Evolutionary conservation across 805 yeast species (phyloP).

Genomic region (Pichia pseudocactophila): DNA sequence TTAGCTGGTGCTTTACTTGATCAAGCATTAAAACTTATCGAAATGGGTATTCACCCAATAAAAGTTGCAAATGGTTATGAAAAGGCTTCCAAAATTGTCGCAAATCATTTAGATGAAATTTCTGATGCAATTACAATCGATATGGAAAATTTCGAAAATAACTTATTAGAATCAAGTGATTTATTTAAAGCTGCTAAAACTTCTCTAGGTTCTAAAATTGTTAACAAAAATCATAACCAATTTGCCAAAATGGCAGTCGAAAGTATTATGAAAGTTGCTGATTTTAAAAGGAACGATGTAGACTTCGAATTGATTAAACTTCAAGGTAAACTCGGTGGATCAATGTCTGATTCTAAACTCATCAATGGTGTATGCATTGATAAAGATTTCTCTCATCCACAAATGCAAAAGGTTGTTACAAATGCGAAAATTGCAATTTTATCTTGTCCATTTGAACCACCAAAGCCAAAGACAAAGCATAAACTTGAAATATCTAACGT

Average conservation of each 20-base stretch:
- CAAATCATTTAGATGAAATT: conserved; percentile 59
- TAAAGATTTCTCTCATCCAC: conserved; percentile 97
- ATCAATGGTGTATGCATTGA: conserved; percentile 90
- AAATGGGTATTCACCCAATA: conserved; percentile 95
- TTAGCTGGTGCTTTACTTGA: conserved; percentile 90
- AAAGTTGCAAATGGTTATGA: conserved; percentile 96
- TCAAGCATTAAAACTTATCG: conserved; percentile 89
- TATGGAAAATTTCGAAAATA: conserved; percentile 23
- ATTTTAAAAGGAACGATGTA: conserved; percentile 85
- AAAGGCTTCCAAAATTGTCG: conserved; percentile 90
- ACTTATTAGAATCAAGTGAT: conserved; percentile 35
- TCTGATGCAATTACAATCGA: conserved; percentile 33
- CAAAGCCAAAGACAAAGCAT: conserved; percentile 98
- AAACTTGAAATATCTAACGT: conserved; percentile 89
- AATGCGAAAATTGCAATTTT: conserved; percentile 88
- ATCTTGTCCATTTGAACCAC: conserved; percentile 99
- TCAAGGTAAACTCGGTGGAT: conserved; percentile 93
- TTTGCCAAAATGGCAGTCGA: conserved; percentile 97
- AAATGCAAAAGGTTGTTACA: conserved; percentile 77
- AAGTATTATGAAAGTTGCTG: conserved; percentile 87
- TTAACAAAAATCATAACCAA: conserved; percentile 84
- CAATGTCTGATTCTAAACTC: conserved; percentile 74
- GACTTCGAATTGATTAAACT: conserved; percentile 94
- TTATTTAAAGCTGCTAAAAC: conserved; percentile 89
- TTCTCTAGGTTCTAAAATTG: conserved; percentile 90